Evolutionary conservation across 345 rosid genomes (phyloP), one percentile per base, ranked within the genome.

Genomic region (Corchorus olitorius): DNA sequence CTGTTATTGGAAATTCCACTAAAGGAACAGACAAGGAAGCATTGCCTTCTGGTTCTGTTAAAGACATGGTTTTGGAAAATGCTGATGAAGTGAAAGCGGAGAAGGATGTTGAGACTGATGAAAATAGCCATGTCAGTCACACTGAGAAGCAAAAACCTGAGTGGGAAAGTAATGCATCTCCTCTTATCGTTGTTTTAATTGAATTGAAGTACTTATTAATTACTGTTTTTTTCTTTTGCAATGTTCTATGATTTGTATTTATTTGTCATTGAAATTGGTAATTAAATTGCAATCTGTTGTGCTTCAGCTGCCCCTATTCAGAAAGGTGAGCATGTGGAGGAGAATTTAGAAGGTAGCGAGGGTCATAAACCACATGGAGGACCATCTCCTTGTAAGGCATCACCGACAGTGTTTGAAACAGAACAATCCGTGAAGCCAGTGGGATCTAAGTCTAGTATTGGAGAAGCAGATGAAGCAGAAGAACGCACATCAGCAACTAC

Each of bases 391-490:
- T 53, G n/a, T 70, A 70, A 35, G 61, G 61, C 74, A 52, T 52
- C 61, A 9, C 0, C 48, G 16, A 27, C 16, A 1, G 64, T 12
- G 27, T 22, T 60, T 5, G 62, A 70, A 70, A 53, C 48, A 17
- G 62, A 37, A 33, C 59, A 50, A 70, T 10, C 74, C 37, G 17
- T 17, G 52, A 82, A 71, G 75, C 74, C 84, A 14, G 83, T 77
- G 54, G 89, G 79, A 70, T 73, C 77, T 11, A 86, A 77, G 76
- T 34, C 74, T 54, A 81, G 77, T 39, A 81, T 12, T 50, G 39
- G 17, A 74, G 91, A 85, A 68, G 83, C 81, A 49, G 87, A 85
- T 74, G 88, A 83, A 78, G 81, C 82, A 10, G 89, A 88, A 77
- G 90, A 82, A 64, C 67, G 81, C 53, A 80, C 81, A 8, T 83